Base-by-base conservation (phyloP, 1,284 basidiomycete genomes). In the Sporisorium reilianum region DNA sequence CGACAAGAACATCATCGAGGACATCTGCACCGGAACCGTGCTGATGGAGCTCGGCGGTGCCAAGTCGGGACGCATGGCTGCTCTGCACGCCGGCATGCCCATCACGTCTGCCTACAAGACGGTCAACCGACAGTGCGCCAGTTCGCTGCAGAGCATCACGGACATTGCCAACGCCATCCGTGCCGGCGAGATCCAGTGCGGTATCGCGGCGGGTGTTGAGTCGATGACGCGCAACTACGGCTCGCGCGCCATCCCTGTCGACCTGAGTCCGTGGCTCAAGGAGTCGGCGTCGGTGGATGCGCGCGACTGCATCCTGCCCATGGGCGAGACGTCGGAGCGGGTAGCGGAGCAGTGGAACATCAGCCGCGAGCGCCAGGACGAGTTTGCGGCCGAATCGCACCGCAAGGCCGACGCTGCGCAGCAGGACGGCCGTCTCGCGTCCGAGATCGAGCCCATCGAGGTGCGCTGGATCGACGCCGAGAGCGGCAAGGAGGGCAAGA, bases 11-110 rank as follows among this genome's bases (percentile, higher is more conserved):
- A 73, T 80, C 18, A 81, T 86, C 45, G 65, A 86, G 56, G 85
- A 86, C 64, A 78, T 86, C 44, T 79, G 79, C 74, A 80, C 80
- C 26, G 85, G 85, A 9, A 86, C 80, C 11, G 85, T 86, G n/a
- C 69, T 86, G 23, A 84, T 84, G 82, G 85, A 85, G 73, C 74
- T 85, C 16, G 85, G 85, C n/a, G 85, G 85, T 9, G 84, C 85
- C 36, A 85, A 85, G 54, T 80, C 75, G 34, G 85, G 84, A 34
- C 69, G 85, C 25, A 75, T 85, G 62, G 85, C 85, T 5, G 77
- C 84, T 8, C 68, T 85, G n/a, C 84, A 85, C 53, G 85, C 85
- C 48, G 85, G 85, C 5, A 62, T 64, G 55, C 64, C 66, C 63
- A 53, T 67, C 54, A 63, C 62, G 22, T 59, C 61, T 1, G 74